phyloP scores from a whole-genome alignment of 2,329 filamentous ascomycete genomes.

The Nothophaeocryptopus gaeumannii region DNA sequence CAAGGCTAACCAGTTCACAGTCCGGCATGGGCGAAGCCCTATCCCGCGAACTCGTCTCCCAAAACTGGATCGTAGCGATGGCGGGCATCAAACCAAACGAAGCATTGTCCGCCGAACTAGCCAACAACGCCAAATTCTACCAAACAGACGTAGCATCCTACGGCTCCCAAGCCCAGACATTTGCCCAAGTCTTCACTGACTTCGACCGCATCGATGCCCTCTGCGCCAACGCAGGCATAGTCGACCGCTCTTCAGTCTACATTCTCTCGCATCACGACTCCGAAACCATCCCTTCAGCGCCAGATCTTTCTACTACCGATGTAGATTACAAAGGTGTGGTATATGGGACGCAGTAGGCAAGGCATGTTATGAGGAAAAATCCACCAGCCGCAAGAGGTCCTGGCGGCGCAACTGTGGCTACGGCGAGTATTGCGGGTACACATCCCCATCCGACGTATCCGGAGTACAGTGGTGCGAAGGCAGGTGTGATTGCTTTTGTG shows the following conservation, averaged over 20 bases:
- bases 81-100: conserved; percentile 12
- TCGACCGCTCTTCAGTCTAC: conserved; percentile 12
- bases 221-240: conserved; percentile 19
- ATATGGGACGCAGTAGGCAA: conserved; percentile 20
- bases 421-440: conserved; percentile 17
- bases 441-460: conserved; percentile 19
- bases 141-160: conserved; percentile 17
- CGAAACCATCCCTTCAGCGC: conserved; percentile 12
- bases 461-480: conserved; percentile 21
- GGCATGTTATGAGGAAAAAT: conserved; percentile 23
- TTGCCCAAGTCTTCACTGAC: conserved; percentile 9
- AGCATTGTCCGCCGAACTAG: conserved; percentile 3
- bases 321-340: conserved; percentile 18
- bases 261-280: conserved; percentile 9
- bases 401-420: conserved; percentile 21
- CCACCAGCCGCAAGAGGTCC: not conserved
- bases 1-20: conserved; percentile 4
- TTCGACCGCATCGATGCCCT: conserved; percentile 14
- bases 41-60: conserved; percentile 10
- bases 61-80: conserved; percentile 19
- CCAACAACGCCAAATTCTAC: conserved; percentile 9
- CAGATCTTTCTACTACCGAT: conserved; percentile 16
- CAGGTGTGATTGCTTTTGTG: conserved; percentile 15
- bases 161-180: conserved; percentile 12
- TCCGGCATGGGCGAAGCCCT: conserved; percentile 22